These are phyloP conservation scores for Nitzschia sp. DNA, from an alignment of 108 stramenopile genomes.

Conservation along the genomic window DNA sequence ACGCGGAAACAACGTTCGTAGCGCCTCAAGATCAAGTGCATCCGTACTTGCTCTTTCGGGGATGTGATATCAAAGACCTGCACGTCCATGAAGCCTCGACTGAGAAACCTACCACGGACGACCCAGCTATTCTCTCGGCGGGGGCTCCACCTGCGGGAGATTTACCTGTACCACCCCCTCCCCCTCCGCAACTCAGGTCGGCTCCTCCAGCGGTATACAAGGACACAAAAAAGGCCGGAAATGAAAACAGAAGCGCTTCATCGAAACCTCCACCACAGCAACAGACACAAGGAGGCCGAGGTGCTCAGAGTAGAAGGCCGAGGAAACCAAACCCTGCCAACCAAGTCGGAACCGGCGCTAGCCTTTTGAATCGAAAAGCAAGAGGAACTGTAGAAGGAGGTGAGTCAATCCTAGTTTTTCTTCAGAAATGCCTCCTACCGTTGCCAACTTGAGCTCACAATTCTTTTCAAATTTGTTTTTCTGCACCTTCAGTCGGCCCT, in stretches of 20 bases:
- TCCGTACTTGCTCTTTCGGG: slow-evolving; percentile 89
- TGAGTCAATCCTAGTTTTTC: slow-evolving; percentile 20
- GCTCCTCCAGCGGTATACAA: slow-evolving; percentile 1
- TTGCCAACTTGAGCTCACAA: no score
- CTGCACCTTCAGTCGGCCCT: slow-evolving; percentile 10
- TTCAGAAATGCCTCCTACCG: not conserved
- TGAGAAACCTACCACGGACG: slow-evolving; percentile 10
- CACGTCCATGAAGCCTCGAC: slow-evolving; percentile 86
- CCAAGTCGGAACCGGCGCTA: slow-evolving; percentile 74
- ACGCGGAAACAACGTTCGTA: slow-evolving; percentile 71
- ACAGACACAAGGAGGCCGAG: slow-evolving; percentile 17
- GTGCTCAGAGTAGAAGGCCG: slow-evolving; percentile 1
- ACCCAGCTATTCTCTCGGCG: slow-evolving; percentile 8
- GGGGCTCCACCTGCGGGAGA: not conserved
- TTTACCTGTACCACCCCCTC: not conserved
- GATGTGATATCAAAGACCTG: slow-evolving; percentile 94
- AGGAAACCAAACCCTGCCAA: slow-evolving; percentile 21
- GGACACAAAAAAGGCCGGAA: not conserved
- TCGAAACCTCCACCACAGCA: slow-evolving; percentile 4
- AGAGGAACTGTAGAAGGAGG: slow-evolving; percentile 61
- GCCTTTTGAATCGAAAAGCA: slow-evolving; percentile 70
- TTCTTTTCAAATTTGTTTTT: not conserved
- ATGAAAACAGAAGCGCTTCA: no score
- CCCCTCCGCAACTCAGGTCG: not conserved
- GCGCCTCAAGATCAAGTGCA: slow-evolving; percentile 77